Evolutionary conservation across 805 yeast species (phyloP).

Genomic region (Kodamaea kaohsiungensis): DNA sequence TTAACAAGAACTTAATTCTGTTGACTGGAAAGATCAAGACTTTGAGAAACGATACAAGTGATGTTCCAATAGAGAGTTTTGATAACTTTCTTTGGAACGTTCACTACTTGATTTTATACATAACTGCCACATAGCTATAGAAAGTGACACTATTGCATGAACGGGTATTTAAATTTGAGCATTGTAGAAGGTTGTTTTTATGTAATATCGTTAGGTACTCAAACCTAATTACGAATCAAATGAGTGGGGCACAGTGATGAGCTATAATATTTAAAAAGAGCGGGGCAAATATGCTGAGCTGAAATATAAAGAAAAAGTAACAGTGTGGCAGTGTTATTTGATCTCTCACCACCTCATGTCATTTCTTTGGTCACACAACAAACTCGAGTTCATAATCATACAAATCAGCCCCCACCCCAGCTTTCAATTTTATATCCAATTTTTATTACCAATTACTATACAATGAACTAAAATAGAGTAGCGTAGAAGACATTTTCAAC

Average conservation of each 20-base stretch:
- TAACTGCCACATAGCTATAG: constrained; percentile 25
- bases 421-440: background rate
- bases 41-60: constrained; percentile 13
- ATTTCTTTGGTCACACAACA: too few relatives aligned
- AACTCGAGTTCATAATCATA: too few relatives aligned
- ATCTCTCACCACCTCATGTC: too few relatives aligned
- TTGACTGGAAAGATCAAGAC: constrained; percentile 22
- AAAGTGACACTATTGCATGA: background rate
- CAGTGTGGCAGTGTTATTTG: too few relatives aligned
- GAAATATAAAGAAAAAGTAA: too few relatives aligned
- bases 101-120: constrained; percentile 34
- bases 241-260: too few relatives aligned
- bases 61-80: constrained; percentile 38
- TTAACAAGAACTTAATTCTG: constrained; percentile 31
- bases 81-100: constrained; percentile 45
- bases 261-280: too few relatives aligned
- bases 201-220: too few relatives aligned
- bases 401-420: background rate
- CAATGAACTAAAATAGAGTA: background rate
- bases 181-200: too few relatives aligned
- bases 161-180: background rate
- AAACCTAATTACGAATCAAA: too few relatives aligned
- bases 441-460: background rate
- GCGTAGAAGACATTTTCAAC: background rate
- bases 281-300: too few relatives aligned